These are phyloP conservation scores for Calonectria crousiana DNA, from an alignment of 2,329 filamentous ascomycete species.

Conservation along the genomic window DNA sequence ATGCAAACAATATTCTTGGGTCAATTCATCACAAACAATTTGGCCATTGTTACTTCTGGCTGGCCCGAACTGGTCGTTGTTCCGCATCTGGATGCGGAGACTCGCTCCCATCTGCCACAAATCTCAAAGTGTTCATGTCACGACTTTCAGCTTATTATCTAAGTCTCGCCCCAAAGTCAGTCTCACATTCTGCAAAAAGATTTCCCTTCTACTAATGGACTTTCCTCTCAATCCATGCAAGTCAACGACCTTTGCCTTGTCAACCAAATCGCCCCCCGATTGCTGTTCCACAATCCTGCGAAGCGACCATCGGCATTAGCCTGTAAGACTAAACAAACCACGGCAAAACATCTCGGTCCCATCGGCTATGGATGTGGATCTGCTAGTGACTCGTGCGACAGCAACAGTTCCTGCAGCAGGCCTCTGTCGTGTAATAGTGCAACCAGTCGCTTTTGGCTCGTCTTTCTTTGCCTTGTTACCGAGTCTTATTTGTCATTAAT, in stretches of 20 bases:
- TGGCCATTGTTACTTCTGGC: background rate
- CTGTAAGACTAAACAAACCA: background rate
- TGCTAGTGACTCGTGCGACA: constrained; percentile 11
- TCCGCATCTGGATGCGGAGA: constrained; percentile 26
- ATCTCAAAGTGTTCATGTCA: constrained; percentile 16
- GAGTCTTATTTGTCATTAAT: constrained; percentile 2
- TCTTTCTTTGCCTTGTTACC: background rate
- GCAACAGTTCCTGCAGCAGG: constrained; percentile 32
- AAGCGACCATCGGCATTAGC: background rate
- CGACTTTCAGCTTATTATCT: constrained; percentile 20
- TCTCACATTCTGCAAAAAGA: background rate
- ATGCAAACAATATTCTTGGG: background rate
- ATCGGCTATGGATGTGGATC: constrained; percentile 20
- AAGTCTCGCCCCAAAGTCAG: background rate
- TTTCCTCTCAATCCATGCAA: too few relatives aligned
- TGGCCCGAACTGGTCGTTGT: constrained; percentile 27
- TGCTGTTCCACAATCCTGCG: background rate
- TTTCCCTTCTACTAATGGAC: background rate
- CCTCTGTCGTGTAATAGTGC: constrained; percentile 35
- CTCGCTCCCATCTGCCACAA: constrained; percentile 24
- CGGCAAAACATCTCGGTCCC: constrained; percentile 25
- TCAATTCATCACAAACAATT: background rate
- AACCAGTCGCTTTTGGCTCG: constrained; percentile 26
- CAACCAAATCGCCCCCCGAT: background rate
- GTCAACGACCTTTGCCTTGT: background rate